A percentile compares a stretch with the other conserved stretches of the same genome.
Evolutionary conservation across 257 asterid genomes (phyloP).

Genomic region (Echium plantagineum): DNA sequence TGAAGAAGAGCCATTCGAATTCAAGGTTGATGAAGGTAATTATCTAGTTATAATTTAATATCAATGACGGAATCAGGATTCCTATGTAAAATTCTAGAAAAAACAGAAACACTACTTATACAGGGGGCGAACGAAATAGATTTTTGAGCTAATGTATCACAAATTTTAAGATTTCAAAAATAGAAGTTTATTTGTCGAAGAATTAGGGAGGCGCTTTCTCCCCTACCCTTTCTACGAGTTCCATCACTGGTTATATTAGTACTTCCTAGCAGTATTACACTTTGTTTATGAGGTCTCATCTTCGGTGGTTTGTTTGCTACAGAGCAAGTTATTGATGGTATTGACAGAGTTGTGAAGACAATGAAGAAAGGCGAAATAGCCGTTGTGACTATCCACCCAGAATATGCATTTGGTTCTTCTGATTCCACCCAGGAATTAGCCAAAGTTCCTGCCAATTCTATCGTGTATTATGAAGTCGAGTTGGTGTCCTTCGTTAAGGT

Average conservation of each 20-base stretch:
- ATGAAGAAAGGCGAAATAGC: conserved; percentile 36
- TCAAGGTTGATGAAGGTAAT: conserved; percentile 42
- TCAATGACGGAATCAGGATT: no score
- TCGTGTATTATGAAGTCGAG: conserved; percentile 22
- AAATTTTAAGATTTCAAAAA: no score
- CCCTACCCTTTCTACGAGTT: no score
- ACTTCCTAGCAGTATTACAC: no score
- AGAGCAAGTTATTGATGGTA: conserved; percentile 29
- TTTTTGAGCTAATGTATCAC: no score
- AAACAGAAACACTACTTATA: no score
- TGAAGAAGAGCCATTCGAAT: conserved; percentile 34
- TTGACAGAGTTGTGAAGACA: conserved; percentile 24
- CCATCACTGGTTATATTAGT: no score
- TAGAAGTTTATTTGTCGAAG: no score
- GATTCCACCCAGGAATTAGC: conserved; percentile 28
- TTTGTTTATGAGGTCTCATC: no score
- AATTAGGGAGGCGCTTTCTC: no score
- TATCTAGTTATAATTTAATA: background rate
- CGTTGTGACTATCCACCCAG: conserved; percentile 21
- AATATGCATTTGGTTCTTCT: conserved; percentile 26
- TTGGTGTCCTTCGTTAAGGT: conserved; percentile 31
- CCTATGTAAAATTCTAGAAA: no score
- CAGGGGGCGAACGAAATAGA: no score
- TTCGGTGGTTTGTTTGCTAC: background rate
- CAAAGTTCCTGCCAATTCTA: conserved; percentile 25